Evolutionary conservation across 768 basidiomycete genomes (phyloP).

Genomic region (Rhizopogon sp.): DNA sequence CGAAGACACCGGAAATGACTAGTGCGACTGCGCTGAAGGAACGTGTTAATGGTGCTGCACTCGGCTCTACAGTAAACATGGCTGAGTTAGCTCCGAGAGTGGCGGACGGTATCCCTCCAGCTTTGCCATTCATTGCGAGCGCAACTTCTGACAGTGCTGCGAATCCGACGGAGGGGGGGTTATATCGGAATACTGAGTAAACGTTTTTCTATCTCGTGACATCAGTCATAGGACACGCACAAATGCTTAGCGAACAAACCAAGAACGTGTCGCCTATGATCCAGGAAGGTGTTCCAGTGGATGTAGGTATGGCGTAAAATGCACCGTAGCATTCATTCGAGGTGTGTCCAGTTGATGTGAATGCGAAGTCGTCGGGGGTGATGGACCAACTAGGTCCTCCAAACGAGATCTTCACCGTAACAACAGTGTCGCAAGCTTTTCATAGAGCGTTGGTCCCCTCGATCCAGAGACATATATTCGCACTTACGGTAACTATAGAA

Average conservation of each 20-base stretch:
- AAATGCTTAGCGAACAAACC: slow-evolving; percentile 2
- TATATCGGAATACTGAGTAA: slow-evolving; percentile 46
- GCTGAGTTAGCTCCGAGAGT: slow-evolving; percentile 16
- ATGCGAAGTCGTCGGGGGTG: slow-evolving; percentile 44
- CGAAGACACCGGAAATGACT: slow-evolving; percentile 9
- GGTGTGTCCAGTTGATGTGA: slow-evolving; percentile 39
- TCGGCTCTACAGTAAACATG: slow-evolving; percentile 6
- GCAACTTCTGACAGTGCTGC: slow-evolving; percentile 33
- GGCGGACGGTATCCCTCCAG: slow-evolving; percentile 14
- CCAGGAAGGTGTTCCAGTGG: slow-evolving; percentile 59
- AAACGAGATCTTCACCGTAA: slow-evolving; percentile 38
- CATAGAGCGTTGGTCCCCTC: background rate
- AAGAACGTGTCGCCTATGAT: slow-evolving; percentile 91
- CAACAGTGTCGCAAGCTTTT: slow-evolving; percentile 37
- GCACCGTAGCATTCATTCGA: slow-evolving; percentile 69
- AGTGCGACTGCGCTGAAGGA: background rate
- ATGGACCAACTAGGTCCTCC: slow-evolving; percentile 44
- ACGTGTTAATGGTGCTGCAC: slow-evolving; percentile 10
- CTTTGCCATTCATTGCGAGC: slow-evolving; percentile 20
- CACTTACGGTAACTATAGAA: slow-evolving; percentile 42
- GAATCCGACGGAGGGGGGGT: slow-evolving; percentile 48
- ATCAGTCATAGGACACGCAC: background rate
- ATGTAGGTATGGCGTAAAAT: slow-evolving; percentile 67
- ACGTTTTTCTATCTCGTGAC: slow-evolving; percentile 42
- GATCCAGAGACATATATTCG: slow-evolving; percentile 1